Conservation (phyloP, 352 stramenopile species). For the Halophytophthora polymorphica region DNA sequence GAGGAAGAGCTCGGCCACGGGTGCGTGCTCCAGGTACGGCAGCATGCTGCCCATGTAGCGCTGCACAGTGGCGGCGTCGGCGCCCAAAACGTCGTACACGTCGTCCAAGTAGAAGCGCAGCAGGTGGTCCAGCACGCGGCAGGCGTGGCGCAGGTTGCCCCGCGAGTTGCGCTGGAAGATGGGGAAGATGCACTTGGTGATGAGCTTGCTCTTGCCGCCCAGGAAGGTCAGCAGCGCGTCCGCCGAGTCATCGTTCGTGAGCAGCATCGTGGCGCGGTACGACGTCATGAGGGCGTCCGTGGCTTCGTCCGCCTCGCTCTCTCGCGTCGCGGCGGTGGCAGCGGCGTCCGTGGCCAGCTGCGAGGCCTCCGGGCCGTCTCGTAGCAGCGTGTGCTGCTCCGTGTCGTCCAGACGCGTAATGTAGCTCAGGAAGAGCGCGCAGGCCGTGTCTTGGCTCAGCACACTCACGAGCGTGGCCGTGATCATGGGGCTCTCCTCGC, state of each 20-base stretch:
- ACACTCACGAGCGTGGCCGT: conserved; percentile 58
- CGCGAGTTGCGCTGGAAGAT: conserved; percentile 66
- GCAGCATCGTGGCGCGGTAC: conserved; percentile 87
- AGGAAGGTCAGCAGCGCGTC: conserved; percentile 83
- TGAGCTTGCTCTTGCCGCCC: conserved; percentile 67
- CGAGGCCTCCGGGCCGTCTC: conserved; percentile 39
- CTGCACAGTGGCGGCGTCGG: conserved; percentile 51
- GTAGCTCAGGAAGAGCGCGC: conserved; percentile 52
- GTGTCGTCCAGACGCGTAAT: conserved; percentile 53
- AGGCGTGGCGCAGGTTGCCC: conserved; percentile 85
- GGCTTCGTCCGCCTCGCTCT: conserved; percentile 40
- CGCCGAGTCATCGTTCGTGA: conserved; percentile 82
- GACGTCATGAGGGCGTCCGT: conserved; percentile 66
- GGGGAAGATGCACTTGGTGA: conserved; percentile 79
- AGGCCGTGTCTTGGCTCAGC: conserved; percentile 59
- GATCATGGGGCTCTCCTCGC: conserved; percentile 46
- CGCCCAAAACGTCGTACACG: conserved; percentile 82
- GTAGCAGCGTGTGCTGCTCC: conserved; percentile 22
- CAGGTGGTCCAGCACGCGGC: conserved; percentile 84
- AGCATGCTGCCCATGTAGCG: conserved; percentile 88
- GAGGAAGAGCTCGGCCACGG: conserved; percentile 84
- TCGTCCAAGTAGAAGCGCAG: conserved; percentile 85
- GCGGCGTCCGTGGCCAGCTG: conserved; percentile 20
- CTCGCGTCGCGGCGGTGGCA: conserved; percentile 5
- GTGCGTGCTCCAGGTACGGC: conserved; percentile 70